phyloP scores from a whole-genome alignment of 345 rosid species.

The Corchorus capsularis region DNA sequence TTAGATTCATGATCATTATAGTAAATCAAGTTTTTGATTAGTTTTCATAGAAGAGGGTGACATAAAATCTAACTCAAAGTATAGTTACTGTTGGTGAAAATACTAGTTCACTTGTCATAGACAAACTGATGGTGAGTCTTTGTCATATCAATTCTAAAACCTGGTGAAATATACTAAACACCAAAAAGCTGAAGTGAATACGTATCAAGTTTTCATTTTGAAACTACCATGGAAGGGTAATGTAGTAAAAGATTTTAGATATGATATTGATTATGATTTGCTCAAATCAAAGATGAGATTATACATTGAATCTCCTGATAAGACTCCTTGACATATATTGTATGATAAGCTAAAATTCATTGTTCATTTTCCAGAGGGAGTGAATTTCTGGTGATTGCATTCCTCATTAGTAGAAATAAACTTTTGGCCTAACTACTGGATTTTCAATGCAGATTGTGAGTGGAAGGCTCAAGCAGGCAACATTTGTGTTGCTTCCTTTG shows the following conservation, averaged over 20 bases:
- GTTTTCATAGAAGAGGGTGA: not conserved
- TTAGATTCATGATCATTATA: not conserved
- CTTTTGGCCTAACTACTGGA: not conserved
- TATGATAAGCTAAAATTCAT: not conserved
- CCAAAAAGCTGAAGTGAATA: constrained; percentile 27
- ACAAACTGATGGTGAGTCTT: constrained; percentile 23
- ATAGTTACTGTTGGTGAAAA: not conserved
- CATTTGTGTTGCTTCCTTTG: constrained; percentile 90
- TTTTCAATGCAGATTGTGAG: constrained; percentile 64
- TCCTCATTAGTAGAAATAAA: not conserved
- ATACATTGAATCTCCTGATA: not conserved
- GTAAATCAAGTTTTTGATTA: not conserved
- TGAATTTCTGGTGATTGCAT: not conserved
- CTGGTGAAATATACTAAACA: constrained; percentile 22
- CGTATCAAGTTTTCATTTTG: constrained; percentile 9
- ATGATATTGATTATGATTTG: not conserved
- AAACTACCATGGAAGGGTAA: not conserved
- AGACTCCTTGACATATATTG: not conserved
- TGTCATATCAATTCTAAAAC: constrained; percentile 27
- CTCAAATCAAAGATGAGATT: not conserved
- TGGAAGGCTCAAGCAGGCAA: constrained; percentile 99
- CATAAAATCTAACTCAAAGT: constrained; percentile 1
- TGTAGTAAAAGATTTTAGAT: not conserved
- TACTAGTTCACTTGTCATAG: constrained; percentile 28
- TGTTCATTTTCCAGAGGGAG: not conserved